Evolutionary conservation across 208 protist genomes (phyloP).

Genomic region (Acanthamoeba castellanii): DNA sequence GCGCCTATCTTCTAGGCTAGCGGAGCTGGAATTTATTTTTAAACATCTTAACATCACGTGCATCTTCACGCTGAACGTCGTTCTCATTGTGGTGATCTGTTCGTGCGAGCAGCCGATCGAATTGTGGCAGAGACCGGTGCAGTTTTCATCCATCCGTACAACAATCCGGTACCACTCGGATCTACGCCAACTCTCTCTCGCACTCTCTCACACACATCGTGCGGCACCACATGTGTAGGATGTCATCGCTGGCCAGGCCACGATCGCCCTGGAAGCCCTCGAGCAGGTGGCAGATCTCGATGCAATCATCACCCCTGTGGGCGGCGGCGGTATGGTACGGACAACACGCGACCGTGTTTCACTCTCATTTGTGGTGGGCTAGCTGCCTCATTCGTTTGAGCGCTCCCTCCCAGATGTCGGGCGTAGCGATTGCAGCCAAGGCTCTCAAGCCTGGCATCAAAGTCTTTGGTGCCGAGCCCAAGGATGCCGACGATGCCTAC

Average conservation of each 20-base stretch:
- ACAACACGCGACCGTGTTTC: not conserved
- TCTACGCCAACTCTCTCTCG: too few species aligned
- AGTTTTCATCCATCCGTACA: slow-evolving; percentile 80
- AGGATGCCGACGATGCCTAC: slow-evolving; percentile 74
- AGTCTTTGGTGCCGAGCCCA: slow-evolving; percentile 85
- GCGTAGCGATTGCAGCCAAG: slow-evolving; percentile 76
- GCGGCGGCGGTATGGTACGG: slow-evolving; percentile 84
- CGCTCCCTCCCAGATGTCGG: not conserved
- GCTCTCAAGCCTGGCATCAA: slow-evolving; percentile 77
- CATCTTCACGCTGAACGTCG: not conserved
- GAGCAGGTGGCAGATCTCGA: slow-evolving; percentile 84
- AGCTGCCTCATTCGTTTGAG: not conserved
- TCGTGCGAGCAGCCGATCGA: not conserved
- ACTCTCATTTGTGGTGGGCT: not conserved
- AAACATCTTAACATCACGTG: not conserved
- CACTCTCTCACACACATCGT: too few species aligned
- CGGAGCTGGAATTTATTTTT: not conserved
- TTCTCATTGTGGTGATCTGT: not conserved
- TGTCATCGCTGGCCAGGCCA: slow-evolving; percentile 82
- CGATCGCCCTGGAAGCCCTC: slow-evolving; percentile 84
- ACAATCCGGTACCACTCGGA: slow-evolving; percentile 14
- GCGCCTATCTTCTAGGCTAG: too few species aligned
- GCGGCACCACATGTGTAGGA: not conserved
- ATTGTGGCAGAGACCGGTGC: slow-evolving; percentile 55
- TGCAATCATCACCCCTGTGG: slow-evolving; percentile 82